Conservation (phyloP, 2,329 filamentous ascomycete species). For the Pleomassaria siparia region DNA sequence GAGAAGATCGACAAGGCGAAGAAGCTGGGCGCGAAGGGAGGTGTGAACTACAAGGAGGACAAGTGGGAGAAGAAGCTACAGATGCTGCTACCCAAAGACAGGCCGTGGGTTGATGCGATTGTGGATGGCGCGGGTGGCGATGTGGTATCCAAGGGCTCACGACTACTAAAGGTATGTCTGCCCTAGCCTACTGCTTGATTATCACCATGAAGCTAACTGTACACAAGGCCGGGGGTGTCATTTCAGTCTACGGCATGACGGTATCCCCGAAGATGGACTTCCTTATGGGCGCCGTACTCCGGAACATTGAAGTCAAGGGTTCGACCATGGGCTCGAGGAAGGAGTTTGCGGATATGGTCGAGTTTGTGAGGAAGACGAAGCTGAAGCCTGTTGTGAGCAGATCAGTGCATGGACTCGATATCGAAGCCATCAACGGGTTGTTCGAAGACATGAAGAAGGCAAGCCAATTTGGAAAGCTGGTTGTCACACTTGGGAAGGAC, state of each 20-base stretch:
- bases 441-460: constrained; percentile 88
- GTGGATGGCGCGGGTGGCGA: constrained; percentile 91
- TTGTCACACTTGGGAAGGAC: constrained; percentile 55
- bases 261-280: constrained; percentile 82
- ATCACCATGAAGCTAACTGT: neutral
- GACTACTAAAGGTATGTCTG: constrained; percentile 63
- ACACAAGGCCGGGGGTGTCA: constrained; percentile 70
- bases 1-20: constrained; percentile 75
- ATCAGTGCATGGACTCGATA: constrained; percentile 69
- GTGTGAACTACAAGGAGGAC: constrained; percentile 77
- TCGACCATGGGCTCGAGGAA: constrained; percentile 87
- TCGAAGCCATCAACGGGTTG: constrained; percentile 76
- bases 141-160: constrained; percentile 68
- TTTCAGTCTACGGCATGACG: constrained; percentile 91
- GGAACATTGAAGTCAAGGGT: constrained; percentile 83
- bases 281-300: constrained; percentile 78
- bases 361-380: constrained; percentile 72
- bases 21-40: constrained; percentile 73
- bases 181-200: neutral
- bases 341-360: constrained; percentile 90
- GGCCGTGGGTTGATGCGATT: constrained; percentile 75
- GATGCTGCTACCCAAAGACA: constrained; percentile 62
- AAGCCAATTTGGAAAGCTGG: constrained; percentile 88
- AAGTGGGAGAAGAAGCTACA: constrained; percentile 79
- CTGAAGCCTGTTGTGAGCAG: constrained; percentile 78